Conservation (phyloP, 2,329 filamentous ascomycete genomes). For the Phialocephala subalpina region DNA sequence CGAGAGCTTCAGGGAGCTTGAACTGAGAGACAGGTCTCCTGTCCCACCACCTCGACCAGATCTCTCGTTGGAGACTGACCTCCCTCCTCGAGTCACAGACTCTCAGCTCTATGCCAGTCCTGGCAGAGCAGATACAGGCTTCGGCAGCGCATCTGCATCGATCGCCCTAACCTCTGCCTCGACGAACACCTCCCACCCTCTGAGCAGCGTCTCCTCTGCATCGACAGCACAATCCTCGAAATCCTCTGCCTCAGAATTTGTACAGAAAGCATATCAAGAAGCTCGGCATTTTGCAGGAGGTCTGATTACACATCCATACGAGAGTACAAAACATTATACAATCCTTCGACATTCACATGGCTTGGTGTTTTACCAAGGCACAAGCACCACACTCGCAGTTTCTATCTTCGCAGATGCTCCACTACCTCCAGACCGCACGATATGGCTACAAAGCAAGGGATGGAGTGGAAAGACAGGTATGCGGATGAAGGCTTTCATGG, state of each 20-base stretch:
- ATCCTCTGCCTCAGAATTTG: constrained; percentile 25
- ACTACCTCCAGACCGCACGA: constrained; percentile 62
- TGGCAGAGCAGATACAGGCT: constrained; percentile 1
- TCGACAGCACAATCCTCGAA: constrained; percentile 12
- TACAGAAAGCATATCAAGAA: constrained; percentile 51
- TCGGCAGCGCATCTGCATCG: neutral
- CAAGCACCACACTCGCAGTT: constrained; percentile 68
- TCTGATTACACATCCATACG: constrained; percentile 67
- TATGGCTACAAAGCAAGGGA: constrained; percentile 75
- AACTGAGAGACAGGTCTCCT: neutral
- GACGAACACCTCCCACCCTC: neutral
- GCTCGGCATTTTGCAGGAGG: constrained; percentile 72
- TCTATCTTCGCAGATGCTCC: constrained; percentile 68
- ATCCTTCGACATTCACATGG: constrained; percentile 72
- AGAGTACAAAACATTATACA: constrained; percentile 71
- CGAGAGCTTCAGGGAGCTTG: neutral
- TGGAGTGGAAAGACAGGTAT: constrained; percentile 75
- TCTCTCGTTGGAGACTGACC: neutral
- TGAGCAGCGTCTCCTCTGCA: constrained; percentile 12
- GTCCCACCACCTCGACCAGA: neutral
- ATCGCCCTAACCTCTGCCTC: neutral
- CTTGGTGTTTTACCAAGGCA: constrained; percentile 71
- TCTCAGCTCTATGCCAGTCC: neutral
- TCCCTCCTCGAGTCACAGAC: neutral
- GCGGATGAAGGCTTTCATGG: constrained; percentile 68